Evolutionary conservation across 352 stramenopile species (phyloP), one percentile per base, ranked within the genome.

Genomic region (Pythium aphanidermatum): DNA sequence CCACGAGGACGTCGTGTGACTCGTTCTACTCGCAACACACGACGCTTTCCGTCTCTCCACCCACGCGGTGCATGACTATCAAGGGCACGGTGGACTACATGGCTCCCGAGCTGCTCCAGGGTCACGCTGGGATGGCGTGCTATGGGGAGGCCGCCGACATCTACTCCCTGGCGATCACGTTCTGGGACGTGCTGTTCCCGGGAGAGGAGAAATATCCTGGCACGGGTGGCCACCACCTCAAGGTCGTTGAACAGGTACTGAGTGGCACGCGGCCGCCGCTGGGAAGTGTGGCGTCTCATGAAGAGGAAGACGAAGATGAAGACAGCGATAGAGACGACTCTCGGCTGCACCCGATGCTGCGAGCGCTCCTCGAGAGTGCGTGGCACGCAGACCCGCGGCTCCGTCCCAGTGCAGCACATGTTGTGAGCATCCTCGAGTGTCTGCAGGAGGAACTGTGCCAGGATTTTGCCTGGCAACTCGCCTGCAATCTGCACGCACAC

Each of bases 121-220:
- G 60, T 5, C 61, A 71, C 13, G 46, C 35, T 7, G 58, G 59
- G 10, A 20, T 65, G 20, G 39, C 48, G 6, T 51, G 50, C 4
- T 81, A 83, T 29, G 58, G 58, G 5, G 68, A 81, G 33, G 65
- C 63, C 8, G 58, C 61, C 7, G 70, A 86, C 42, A 55, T 85
- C 2, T 84, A 73, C 55, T 68, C 70, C 19, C 57, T 85, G 30
- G 72, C 51, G 5, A 42, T 85, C 19, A 82, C 75, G 5, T 67
- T 85, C 47, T 88, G 75, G 73, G 68, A 83, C 48, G 76, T 85
- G 19, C 46, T 85, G 11, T 62, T 75, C 25, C 68, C 68, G 2
- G 39, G 31, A 1, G 19, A 25, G 5, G 53, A 71, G 3, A 83
- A 74, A 36, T 82, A 63, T 30, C 62, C 63, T 16, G 42, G 33